These are phyloP conservation scores for Loxodes magnus DNA, from an alignment of 73 alveolate genomes.

Conservation along the genomic window DNA sequence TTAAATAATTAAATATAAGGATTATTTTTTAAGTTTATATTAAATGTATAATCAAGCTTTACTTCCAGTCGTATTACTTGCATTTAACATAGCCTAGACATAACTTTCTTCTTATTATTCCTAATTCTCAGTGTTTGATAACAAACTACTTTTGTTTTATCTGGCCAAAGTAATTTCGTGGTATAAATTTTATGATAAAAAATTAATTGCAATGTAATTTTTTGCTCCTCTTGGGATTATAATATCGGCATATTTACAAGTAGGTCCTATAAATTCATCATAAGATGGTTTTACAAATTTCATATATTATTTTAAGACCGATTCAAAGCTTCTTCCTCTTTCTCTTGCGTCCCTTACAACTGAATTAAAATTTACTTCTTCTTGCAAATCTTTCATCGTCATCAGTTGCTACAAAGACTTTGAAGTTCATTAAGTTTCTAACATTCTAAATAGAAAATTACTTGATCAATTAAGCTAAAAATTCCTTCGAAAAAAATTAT, in stretches of 20 bases:
- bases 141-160: too few species aligned
- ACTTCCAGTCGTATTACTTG: too few species aligned
- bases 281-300: slow-evolving; percentile 89
- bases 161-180: too few species aligned
- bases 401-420: slow-evolving; percentile 13
- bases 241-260: slow-evolving; percentile 88
- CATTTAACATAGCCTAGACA: too few species aligned
- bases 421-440: slow-evolving; percentile 18
- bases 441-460: slow-evolving; percentile 71
- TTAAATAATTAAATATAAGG: too few species aligned
- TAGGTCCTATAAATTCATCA: slow-evolving; percentile 88
- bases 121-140: too few species aligned
- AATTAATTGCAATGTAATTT: slow-evolving; percentile 37
- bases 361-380: too few species aligned
- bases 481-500: slow-evolving; percentile 94
- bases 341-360: slow-evolving; percentile 78
- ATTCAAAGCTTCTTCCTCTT: slow-evolving; percentile 88
- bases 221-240: slow-evolving; percentile 62
- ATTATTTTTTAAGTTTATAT: too few species aligned
- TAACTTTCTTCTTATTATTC: too few species aligned
- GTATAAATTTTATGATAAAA: too few species aligned
- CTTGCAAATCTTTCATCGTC: slow-evolving; percentile 91
- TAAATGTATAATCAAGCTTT: too few species aligned
- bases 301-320: slow-evolving; percentile 74
- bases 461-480: slow-evolving; percentile 84